Evolutionary conservation across 2,329 filamentous ascomycete genomes (phyloP), one percentile per base, ranked within the genome.

Genomic region (Venturia aucupariae): DNA sequence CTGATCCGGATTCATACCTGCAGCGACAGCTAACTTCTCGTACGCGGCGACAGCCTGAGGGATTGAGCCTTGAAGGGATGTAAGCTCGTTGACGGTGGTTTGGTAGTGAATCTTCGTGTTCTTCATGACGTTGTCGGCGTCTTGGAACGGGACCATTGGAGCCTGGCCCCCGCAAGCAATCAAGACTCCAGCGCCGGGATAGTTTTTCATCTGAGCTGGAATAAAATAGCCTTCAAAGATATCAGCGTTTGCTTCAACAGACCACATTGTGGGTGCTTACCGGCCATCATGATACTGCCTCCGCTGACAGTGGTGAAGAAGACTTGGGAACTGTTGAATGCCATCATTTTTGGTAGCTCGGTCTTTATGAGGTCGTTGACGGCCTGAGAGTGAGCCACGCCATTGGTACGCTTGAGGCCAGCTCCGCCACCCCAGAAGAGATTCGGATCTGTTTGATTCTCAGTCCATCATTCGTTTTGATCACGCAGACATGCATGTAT

Each of bases 261-360:
- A 27, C 10, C 46, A 27, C 2, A 1, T 15, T 22, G 10, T 5
- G 22, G 4, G 15, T 15, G 27, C 46, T 4, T 3, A 51, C 46
- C 46, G 27, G 76, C 77, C 41, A 86, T 78, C 39, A 83, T 72
- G 24, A 86, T 75, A 3, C 77, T 75, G 22, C 83, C 83, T 30
- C 83, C 83, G 4, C 78, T 81, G 0, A 85, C 83, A 19, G 83
- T 83, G 0, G 81, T 85, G 73, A 85, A 85, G 69, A 80, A 82
- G 60, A 85, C 80, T 51, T 81, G 77, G 44, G 73, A 75, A 30
- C 72, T 68, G 71, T 86, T 78, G 66, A 85, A 84, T 2, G 82
- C 79, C 7, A 85, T 77, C 55, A 82, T 75, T 65, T 82, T 75
- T 4, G 82, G 80, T 11, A 85, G 75, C 32, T 80, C 77, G 3